Evolutionary conservation across 148 eudicot genomes (phyloP), one percentile per base, ranked within the genome.

Genomic region (Pharnaceum exiguum): DNA sequence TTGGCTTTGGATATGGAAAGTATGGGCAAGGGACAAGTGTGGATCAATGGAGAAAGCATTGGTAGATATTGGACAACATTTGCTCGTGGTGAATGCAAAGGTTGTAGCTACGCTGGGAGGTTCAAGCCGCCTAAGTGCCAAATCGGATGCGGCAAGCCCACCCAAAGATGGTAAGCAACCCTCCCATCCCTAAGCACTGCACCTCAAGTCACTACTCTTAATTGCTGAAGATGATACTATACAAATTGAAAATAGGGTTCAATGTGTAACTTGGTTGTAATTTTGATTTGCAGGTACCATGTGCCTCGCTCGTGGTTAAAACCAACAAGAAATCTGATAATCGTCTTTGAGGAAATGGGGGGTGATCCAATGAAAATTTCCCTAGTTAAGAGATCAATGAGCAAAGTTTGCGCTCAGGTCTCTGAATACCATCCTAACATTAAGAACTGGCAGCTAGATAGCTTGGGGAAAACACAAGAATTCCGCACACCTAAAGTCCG

Each of bases 1-100:
- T 71, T 91, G 65, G 98, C 86, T 52, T 65, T 91, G 78, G 98
- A 91, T 69, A 79, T 91, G 88, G 62, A 62, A 49, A 91, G 96
- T 66, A 91, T 91, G 98, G 94, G 98, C n/a, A 91, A 91, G 60
- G 98, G 98, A 51, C 85, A 91, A 70, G 81, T 81, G 18, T 91
- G 98, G 98, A 77, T 91, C 43, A 91, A 91, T 57, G 98, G 98
- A 13, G 82, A 82, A 57, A 91, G 96, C 56, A 80, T 91, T 16
- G 98, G 98, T 16, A 71, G 98, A 75, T 88, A 87, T 66, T 91
- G 98, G 98, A 77, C 87, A 16, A 71, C 75, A 12, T 58, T 38
- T 73, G 88, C 94, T 45, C 44, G 48, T 38, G 98, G 96, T 16
- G 63, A 81, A 56, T 91, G 98, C 71, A 66, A 71, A 4, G 82